Conservation (phyloP, 305 asterid species). For the Solanum hybrid region DNA sequence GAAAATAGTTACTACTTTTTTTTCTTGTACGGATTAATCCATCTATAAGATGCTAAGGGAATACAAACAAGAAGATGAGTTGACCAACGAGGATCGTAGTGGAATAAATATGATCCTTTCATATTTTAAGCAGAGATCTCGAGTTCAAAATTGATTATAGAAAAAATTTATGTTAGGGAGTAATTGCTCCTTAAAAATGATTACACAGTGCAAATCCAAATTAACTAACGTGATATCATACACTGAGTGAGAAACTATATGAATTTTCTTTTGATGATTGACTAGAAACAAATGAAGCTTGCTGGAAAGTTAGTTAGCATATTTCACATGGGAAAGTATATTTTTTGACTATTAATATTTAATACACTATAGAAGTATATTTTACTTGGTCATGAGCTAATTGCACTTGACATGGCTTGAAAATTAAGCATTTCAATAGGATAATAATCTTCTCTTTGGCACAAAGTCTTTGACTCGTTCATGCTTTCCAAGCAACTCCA, state of each 20-base stretch:
- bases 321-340: not conserved
- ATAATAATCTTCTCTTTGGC: not conserved
- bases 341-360: not conserved
- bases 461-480: not conserved
- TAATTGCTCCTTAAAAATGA: too few relatives aligned
- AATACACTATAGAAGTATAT: not conserved
- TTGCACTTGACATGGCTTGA: not conserved
- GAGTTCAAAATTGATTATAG: not conserved
- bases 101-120: not conserved
- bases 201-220: too few relatives aligned
- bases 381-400: not conserved
- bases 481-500: not conserved
- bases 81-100: not conserved
- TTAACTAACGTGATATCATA: not conserved
- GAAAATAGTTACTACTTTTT: not conserved
- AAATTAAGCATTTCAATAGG: not conserved
- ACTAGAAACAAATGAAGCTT: not conserved
- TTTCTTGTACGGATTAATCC: not conserved
- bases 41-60: not conserved
- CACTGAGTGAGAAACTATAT: not conserved
- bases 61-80: not conserved
- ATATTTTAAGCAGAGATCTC: not conserved
- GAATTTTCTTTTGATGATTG: not conserved
- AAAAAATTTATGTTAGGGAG: not conserved
- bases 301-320: not conserved